A percentile compares a stretch with the other conserved stretches of the same genome.
Conservation (phyloP, 1,284 basidiomycete species). For the Trichosporon asahii region DNA sequence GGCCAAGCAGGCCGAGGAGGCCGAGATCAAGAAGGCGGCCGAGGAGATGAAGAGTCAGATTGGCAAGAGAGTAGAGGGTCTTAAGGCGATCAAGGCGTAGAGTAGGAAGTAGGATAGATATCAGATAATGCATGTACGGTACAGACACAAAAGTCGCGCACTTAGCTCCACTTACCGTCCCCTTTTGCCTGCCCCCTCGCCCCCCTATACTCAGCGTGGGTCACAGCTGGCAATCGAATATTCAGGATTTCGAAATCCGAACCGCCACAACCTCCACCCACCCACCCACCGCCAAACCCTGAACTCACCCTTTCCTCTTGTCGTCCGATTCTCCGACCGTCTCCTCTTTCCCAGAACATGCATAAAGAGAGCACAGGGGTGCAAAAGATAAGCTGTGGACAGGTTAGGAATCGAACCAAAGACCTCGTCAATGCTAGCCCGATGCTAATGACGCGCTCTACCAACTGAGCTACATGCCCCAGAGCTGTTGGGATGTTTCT, state of each 20-base stretch:
- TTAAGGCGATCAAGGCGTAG: background rate
- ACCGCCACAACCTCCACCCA: background rate
- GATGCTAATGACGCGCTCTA: constrained; percentile 9
- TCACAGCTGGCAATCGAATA: background rate
- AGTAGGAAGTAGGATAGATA: background rate
- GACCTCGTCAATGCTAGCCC: background rate
- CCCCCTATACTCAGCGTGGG: too few relatives aligned
- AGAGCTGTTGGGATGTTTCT: background rate
- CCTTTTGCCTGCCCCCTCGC: too few relatives aligned
- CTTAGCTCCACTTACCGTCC: background rate
- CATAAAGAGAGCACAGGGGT: background rate
- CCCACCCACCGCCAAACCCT: background rate
- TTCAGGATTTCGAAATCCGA: background rate
- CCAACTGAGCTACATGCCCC: constrained; percentile 8
- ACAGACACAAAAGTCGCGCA: background rate
- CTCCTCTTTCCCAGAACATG: background rate
- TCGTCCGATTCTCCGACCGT: background rate
- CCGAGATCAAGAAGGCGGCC: background rate
- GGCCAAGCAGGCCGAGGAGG: constrained; percentile 40
- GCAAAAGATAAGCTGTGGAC: background rate
- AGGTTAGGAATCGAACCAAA: constrained; percentile 6
- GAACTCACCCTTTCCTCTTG: background rate
- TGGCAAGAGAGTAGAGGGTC: background rate
- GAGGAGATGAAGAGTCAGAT: background rate
- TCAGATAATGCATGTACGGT: background rate